Evolutionary conservation across 139 green algal genomes (phyloP).

Genomic region (Pleodorina starrii): DNA sequence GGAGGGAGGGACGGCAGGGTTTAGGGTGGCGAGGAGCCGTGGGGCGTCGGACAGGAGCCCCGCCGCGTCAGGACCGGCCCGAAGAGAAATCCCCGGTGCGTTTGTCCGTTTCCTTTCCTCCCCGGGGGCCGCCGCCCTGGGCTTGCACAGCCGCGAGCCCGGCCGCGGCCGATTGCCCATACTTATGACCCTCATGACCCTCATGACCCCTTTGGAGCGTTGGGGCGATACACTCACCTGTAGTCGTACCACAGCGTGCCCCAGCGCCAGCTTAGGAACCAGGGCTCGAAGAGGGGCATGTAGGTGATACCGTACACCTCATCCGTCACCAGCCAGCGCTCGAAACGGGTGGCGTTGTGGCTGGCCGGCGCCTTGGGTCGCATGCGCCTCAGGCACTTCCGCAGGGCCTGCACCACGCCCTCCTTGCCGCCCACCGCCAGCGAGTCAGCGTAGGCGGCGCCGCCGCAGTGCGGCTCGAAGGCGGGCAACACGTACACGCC

Average conservation of each 20-base stretch:
- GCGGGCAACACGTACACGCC: constrained; percentile 36
- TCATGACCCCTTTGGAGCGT: no score
- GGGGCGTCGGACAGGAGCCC: no score
- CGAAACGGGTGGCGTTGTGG: constrained; percentile 45
- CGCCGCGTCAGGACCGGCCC: no score
- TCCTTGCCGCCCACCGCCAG: neutral
- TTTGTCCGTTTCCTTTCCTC: no score
- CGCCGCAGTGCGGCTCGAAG: constrained; percentile 33
- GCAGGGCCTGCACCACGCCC: neutral
- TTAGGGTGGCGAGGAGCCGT: no score
- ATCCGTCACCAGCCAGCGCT: neutral
- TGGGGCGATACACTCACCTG: no score
- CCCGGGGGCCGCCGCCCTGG: no score
- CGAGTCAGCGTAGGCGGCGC: neutral
- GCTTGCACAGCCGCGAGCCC: no score
- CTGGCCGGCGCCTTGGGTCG: constrained; percentile 19
- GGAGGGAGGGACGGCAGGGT: no score
- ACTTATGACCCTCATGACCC: no score
- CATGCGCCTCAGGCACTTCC: constrained; percentile 36
- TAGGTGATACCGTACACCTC: constrained; percentile 10
- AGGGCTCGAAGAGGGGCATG: constrained; percentile 17
- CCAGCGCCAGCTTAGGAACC: constrained; percentile 46
- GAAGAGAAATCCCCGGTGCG: no score
- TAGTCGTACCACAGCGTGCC: constrained; percentile 49
- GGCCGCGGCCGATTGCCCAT: no score